Percentiles rank a stretch among this genome's conserved stretches.
These are phyloP conservation scores for Neurospora tetrasperma DNA, from an alignment of 495 filamentous ascomycete genomes.

Conservation along the genomic window DNA sequence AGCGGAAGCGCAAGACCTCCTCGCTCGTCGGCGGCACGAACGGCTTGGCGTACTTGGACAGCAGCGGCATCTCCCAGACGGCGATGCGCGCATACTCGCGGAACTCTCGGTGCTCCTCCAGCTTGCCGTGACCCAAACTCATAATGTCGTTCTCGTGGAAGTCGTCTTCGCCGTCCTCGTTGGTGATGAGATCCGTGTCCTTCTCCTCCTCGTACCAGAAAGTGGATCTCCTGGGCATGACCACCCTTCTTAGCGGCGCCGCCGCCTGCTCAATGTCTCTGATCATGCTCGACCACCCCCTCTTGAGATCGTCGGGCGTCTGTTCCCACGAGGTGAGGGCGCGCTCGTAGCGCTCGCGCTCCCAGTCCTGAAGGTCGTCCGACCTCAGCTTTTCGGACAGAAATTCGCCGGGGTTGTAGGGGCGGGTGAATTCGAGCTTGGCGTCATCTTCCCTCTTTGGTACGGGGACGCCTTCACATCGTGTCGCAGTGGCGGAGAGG, in stretches of 20 bases:
- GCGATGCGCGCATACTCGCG: conserved; percentile 78
- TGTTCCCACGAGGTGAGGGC: neutral
- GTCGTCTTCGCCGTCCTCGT: conserved; percentile 30
- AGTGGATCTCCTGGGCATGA: conserved; percentile 5
- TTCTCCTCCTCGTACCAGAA: conserved; percentile 36
- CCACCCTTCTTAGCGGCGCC: conserved; percentile 4
- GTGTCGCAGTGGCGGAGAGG: conserved; percentile 18
- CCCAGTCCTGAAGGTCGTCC: conserved; percentile 10
- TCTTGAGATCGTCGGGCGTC: conserved; percentile 7
- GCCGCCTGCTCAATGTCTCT: conserved; percentile 2
- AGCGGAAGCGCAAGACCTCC: conserved; percentile 77
- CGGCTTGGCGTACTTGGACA: conserved; percentile 70
- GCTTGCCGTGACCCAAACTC: conserved; percentile 65
- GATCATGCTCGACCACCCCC: neutral
- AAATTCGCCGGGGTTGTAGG: conserved; percentile 14
- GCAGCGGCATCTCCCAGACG: conserved; percentile 93
- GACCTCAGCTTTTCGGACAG: conserved; percentile 2
- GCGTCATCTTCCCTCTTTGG: conserved; percentile 2
- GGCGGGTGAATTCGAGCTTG: conserved; percentile 1
- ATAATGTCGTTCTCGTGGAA: conserved; percentile 72
- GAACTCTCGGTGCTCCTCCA: conserved; percentile 83
- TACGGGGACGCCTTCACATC: conserved; percentile 19
- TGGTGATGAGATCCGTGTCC: conserved; percentile 30
- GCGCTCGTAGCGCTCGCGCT: conserved; percentile 3
- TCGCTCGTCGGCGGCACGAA: conserved; percentile 61